Evolutionary conservation across 1,284 basidiomycete genomes (phyloP).

Genomic region (Naganishia albida): DNA sequence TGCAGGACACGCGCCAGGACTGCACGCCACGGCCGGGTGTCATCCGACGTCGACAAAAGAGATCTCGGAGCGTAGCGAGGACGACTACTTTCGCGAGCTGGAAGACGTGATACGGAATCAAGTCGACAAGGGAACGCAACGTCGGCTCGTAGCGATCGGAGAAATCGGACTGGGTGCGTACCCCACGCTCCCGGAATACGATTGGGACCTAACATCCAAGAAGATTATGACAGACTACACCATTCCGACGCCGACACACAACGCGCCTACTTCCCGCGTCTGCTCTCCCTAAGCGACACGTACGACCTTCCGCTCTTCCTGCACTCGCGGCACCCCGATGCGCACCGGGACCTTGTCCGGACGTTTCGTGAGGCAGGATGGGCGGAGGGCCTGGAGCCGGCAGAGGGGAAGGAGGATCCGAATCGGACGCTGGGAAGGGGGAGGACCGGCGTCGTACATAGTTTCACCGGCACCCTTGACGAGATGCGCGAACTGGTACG

Average conservation of each 20-base stretch:
- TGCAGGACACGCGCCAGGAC: no score
- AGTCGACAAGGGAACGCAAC: conserved; percentile 56
- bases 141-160: conserved; percentile 72
- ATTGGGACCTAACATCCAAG: conserved; percentile 10
- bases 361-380: conserved; percentile 40
- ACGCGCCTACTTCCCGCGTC: conserved; percentile 67
- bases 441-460: conserved; percentile 78
- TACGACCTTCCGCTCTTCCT: conserved; percentile 78
- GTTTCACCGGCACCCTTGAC: conserved; percentile 71
- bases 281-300: conserved; percentile 70
- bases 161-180: conserved; percentile 77
- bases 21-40: conserved; percentile 78
- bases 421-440: conserved; percentile 60
- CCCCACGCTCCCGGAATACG: background rate
- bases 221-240: conserved; percentile 81
- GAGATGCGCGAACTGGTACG: conserved; percentile 72
- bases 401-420: conserved; percentile 49
- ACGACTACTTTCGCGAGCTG: conserved; percentile 66
- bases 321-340: conserved; percentile 75
- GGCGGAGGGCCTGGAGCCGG: conserved; percentile 5
- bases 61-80: conserved; percentile 66
- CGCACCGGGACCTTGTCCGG: conserved; percentile 70
- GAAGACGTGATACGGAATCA: conserved; percentile 63
- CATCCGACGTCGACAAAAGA: conserved; percentile 82
- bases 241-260: conserved; percentile 69